These are phyloP conservation scores for Paulownia fortunei DNA, from an alignment of 257 asterid species.

Conservation along the genomic window DNA sequence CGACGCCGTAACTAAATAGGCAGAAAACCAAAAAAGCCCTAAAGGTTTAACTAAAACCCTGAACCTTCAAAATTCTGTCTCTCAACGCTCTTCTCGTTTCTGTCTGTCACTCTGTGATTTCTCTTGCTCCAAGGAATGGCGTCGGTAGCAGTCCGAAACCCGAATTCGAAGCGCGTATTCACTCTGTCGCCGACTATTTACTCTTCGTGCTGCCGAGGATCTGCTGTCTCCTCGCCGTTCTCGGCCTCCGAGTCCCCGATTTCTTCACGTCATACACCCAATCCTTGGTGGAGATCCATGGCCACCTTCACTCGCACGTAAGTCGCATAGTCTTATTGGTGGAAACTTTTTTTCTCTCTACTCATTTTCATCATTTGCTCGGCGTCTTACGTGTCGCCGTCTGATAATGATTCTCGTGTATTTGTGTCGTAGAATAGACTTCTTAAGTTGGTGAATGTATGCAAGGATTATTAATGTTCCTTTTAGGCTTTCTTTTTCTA, in stretches of 20 bases:
- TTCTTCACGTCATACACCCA: constrained; percentile 18
- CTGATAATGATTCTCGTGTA: no score
- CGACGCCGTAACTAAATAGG: background rate
- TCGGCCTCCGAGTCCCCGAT: constrained; percentile 20
- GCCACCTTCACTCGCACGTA: constrained; percentile 53
- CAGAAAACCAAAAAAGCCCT: constrained; percentile 1
- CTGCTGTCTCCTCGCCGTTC: constrained; percentile 23
- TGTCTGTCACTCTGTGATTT: background rate
- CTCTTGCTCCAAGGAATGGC: constrained; percentile 37
- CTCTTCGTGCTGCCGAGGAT: constrained; percentile 37
- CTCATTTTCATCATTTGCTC: background rate
- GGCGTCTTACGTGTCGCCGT: background rate
- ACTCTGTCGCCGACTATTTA: constrained; percentile 27
- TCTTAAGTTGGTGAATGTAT: background rate
- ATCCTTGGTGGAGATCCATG: constrained; percentile 50
- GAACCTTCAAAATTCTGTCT: background rate
- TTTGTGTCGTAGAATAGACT: background rate
- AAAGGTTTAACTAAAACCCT: constrained; percentile 28
- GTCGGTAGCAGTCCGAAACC: constrained; percentile 40
- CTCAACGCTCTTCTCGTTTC: background rate
- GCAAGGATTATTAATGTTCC: background rate
- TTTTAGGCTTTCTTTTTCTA: background rate
- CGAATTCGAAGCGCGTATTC: constrained; percentile 36
- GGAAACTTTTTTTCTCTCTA: background rate
- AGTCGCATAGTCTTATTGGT: background rate